Conservation (phyloP, 208 protist species). For the Acanthamoeba healyi region DNA sequence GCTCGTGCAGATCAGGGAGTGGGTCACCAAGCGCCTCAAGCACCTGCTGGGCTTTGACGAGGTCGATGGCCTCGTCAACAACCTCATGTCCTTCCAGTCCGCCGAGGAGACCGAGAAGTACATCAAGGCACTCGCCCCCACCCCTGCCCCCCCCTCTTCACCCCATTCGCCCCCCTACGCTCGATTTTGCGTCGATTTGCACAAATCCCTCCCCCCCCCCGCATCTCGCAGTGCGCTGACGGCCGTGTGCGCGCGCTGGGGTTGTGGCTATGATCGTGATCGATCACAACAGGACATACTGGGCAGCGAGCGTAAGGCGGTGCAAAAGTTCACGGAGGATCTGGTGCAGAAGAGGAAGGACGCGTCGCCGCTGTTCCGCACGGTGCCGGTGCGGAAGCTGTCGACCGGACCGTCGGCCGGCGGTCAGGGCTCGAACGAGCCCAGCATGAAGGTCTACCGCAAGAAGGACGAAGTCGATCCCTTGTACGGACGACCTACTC, state of each 20-base stretch:
- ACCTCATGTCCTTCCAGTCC: neutral
- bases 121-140: conserved; percentile 12
- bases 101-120: conserved; percentile 1
- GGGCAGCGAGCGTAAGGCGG: conserved; percentile 32
- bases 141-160: too few relatives aligned
- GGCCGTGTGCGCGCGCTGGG: too few relatives aligned
- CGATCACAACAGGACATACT: conserved; percentile 39
- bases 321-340: conserved; percentile 55
- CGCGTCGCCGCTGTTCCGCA: conserved; percentile 24
- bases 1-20: conserved; percentile 13
- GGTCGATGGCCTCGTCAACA: conserved; percentile 26
- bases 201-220: too few relatives aligned
- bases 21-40: conserved; percentile 30
- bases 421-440: neutral
- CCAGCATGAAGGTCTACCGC: conserved; percentile 11
- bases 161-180: neutral
- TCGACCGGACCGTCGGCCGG: neutral
- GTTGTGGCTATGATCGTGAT: too few relatives aligned
- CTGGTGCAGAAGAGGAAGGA: conserved; percentile 19
- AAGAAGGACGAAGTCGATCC: conserved; percentile 23
- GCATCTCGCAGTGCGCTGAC: too few relatives aligned
- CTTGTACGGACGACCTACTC: neutral
- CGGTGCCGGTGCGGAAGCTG: neutral
- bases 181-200: neutral
- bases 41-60: conserved; percentile 38